phyloP scores from a whole-genome alignment of 2,329 filamentous ascomycete species.

The Pestalotiopsis sp. region DNA sequence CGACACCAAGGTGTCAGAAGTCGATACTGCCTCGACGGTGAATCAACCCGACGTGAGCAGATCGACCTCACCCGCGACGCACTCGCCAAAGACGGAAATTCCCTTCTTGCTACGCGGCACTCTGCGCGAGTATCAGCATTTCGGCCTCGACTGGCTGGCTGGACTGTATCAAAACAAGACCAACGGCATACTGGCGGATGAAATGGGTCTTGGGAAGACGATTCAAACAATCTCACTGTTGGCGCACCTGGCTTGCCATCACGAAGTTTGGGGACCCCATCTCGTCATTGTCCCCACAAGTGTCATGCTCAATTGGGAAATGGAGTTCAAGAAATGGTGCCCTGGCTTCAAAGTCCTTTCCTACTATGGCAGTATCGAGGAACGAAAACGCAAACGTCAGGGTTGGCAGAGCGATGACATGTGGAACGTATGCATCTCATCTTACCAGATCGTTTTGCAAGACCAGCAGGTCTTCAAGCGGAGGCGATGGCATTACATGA shows the following conservation, averaged over 20 bases:
- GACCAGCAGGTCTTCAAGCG: conserved; percentile 94
- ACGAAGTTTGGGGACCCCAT: conserved; percentile 94
- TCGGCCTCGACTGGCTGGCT: conserved; percentile 95
- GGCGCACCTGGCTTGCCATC: conserved; percentile 87
- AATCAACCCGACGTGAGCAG: conserved; percentile 37
- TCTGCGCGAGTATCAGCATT: conserved; percentile 93
- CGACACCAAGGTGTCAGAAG: conserved; percentile 54
- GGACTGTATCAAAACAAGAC: conserved; percentile 90
- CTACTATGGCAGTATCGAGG: conserved; percentile 93
- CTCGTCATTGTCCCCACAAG: conserved; percentile 95
- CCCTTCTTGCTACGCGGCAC: conserved; percentile 85
- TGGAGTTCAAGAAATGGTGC: conserved; percentile 99
- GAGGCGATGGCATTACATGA: conserved; percentile 95
- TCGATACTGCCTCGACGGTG: conserved; percentile 43
- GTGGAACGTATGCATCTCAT: conserved; percentile 98
- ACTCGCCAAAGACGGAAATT: conserved; percentile 66
- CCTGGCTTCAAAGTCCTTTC: conserved; percentile 97
- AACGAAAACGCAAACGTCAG: conserved; percentile 85
- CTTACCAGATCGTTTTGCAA: conserved; percentile 93
- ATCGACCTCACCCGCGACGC: conserved; percentile 37
- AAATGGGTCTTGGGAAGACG: conserved; percentile 98
- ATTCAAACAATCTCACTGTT: conserved; percentile 96
- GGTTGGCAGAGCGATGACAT: conserved; percentile 93
- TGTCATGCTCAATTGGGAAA: conserved; percentile 99
- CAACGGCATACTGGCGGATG: conserved; percentile 95